phyloP scores from a whole-genome alignment of 2,329 filamentous ascomycete genomes.

The Cladosporium cucumerinum region DNA sequence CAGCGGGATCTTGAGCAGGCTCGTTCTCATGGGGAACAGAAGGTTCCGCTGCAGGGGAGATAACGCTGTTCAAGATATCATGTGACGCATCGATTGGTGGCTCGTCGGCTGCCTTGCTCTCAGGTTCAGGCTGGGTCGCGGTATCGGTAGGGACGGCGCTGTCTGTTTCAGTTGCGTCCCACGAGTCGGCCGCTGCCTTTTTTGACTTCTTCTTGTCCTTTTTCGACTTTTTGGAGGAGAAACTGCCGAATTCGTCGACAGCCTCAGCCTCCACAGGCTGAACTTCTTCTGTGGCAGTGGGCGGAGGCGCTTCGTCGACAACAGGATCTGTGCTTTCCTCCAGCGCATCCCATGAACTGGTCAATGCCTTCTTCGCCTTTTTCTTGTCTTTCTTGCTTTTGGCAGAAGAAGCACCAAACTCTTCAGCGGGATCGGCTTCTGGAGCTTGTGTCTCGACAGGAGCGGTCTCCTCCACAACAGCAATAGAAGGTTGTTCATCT shows the following conservation, averaged over 20 bases:
- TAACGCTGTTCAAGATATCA: background rate
- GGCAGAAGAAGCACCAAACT: conserved; percentile 17
- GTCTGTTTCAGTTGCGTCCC: background rate
- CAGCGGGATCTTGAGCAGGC: background rate
- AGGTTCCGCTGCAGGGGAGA: background rate
- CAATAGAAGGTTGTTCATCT: background rate
- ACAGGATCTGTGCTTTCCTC: background rate
- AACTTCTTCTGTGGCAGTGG: background rate
- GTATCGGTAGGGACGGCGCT: background rate
- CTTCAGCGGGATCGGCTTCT: conserved; percentile 1
- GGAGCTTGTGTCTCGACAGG: background rate
- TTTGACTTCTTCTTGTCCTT: conserved; percentile 44
- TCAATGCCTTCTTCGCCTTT: conserved; percentile 30
- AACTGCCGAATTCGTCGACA: conserved; percentile 17
- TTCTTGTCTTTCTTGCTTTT: conserved; percentile 45
- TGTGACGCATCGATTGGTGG: background rate
- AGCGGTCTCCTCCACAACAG: background rate
- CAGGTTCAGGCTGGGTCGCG: background rate
- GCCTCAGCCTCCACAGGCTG: background rate
- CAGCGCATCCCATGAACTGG: background rate
- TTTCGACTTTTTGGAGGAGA: conserved; percentile 33
- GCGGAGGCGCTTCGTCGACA: background rate
- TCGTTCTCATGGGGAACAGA: background rate
- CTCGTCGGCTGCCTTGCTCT: background rate
- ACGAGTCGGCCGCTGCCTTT: conserved; percentile 3